Base-by-base conservation (phyloP, 106 monocot species). In the Alisma plantagoaquatica region DNA sequence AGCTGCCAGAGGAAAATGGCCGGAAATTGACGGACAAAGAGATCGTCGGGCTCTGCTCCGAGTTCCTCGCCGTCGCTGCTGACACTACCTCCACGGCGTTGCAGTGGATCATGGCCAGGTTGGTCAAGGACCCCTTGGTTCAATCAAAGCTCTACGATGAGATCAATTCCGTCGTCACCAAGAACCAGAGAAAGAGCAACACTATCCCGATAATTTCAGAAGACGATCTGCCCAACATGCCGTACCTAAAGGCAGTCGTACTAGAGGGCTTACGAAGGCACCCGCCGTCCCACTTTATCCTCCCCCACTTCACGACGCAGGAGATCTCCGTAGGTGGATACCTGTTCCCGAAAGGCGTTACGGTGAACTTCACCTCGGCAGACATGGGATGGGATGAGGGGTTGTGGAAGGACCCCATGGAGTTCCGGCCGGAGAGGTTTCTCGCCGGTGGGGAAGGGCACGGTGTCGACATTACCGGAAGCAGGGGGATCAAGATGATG, bases 91-190 rank as follows among this genome's bases (percentile, higher is more conserved):
- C 54, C 20, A 57, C 66, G 8, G 47, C 66, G 46, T 38, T 67
- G 49, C 31, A 67, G 57, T n/a, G 54, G 54, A 56, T 57, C 46
- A 67, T 67, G 66, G 66, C 66, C 24, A 54, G 50, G 22, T 6
- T 57, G 1, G 66, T 67, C 24, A 54, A 57, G 57, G 9, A 67
- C 57, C 66, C 4, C 3, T 2, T 23, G 22, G 31, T 65, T 23
- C 65, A 65, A 32, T 5, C 5, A 12, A 65, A 30, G 46, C 10
- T 65, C 8, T 11, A 12, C 12, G 25, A 30, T 14, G 65, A 65
- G 43, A 27, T 65, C 29, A n/a, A n/a, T n/a, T n/a, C 20, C 31
- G 0, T 19, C 26, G 5, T 4, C 9, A n/a, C n/a, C n/a, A n/a
- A n/a, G n/a, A n/a, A n/a, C n/a, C n/a, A n/a, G n/a, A n/a, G n/a